Conservation (phyloP, 495 filamentous ascomycete species). For the Aspergillus cavernicola region DNA sequence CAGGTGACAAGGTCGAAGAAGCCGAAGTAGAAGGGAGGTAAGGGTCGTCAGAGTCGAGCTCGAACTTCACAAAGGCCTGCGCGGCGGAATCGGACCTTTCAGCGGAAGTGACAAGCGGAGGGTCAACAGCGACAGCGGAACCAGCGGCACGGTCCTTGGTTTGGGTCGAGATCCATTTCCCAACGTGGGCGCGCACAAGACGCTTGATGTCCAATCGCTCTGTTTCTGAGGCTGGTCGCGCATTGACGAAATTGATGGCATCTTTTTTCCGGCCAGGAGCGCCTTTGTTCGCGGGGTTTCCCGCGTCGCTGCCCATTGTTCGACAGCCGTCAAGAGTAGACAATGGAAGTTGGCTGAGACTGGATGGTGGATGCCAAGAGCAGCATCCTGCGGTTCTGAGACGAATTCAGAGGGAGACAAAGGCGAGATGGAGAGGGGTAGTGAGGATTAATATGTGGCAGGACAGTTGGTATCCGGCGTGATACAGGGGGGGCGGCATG, state of each 20-base stretch:
- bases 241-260: constrained; percentile 40
- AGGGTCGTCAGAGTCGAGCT: constrained; percentile 2
- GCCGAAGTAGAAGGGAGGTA: not conserved
- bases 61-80: not conserved
- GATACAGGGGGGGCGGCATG: not conserved
- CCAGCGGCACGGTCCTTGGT: constrained; percentile 30
- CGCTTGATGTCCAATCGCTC: constrained; percentile 31
- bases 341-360: not conserved
- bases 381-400: constrained; percentile 16
- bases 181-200: constrained; percentile 39
- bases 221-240: constrained; percentile 32
- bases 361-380: constrained; percentile 7
- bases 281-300: constrained; percentile 30
- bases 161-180: constrained; percentile 41
- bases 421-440: not conserved
- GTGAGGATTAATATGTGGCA: not conserved
- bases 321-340: constrained; percentile 8
- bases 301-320: not conserved
- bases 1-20: constrained; percentile 8
- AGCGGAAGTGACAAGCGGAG: not conserved
- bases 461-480: not conserved
- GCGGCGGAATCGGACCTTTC: not conserved
- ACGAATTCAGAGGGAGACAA: not conserved
- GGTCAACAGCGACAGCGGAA: not conserved
- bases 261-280: constrained; percentile 22